Conservation (phyloP, 1,139 yeast species). For the Geotrichum citri-aurantii region DNA sequence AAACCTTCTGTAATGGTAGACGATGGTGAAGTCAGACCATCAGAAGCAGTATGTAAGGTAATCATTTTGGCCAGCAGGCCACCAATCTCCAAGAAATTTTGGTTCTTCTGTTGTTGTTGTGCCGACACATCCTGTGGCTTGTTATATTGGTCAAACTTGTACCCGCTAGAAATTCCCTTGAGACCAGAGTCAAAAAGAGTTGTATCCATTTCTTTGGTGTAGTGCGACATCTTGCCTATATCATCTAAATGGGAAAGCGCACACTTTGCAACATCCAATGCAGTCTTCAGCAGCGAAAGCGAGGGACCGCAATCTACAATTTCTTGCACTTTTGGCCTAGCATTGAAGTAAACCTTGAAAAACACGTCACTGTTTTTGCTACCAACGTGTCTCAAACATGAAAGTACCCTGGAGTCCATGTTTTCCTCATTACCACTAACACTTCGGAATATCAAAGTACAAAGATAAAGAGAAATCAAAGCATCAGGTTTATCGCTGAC, state of each 20-base stretch:
- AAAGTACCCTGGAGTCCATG: slow-evolving; percentile 50
- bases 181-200: slow-evolving; percentile 10
- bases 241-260: slow-evolving; percentile 13
- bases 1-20: slow-evolving; percentile 3
- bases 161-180: background rate
- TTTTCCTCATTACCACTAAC: slow-evolving; percentile 46
- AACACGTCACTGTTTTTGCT: slow-evolving; percentile 19
- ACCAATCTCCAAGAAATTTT: background rate
- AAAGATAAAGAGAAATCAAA: slow-evolving; percentile 46
- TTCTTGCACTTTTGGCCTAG: slow-evolving; percentile 14
- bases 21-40: background rate
- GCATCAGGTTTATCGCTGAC: slow-evolving; percentile 42
- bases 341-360: slow-evolving; percentile 14
- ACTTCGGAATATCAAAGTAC: slow-evolving; percentile 48
- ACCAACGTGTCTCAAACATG: slow-evolving; percentile 44
- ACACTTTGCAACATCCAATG: slow-evolving; percentile 16
- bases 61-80: background rate
- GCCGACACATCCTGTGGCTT: background rate
- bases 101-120: background rate
- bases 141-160: background rate
- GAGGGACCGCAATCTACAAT: slow-evolving; percentile 15
- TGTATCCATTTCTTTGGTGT: slow-evolving; percentile 9
- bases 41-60: background rate
- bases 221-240: background rate
- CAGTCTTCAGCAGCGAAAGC: slow-evolving; percentile 9